Evolutionary conservation across 2,329 filamentous ascomycete genomes (phyloP), one percentile per base, ranked within the genome.

Genomic region (Penicillium brasilianum): DNA sequence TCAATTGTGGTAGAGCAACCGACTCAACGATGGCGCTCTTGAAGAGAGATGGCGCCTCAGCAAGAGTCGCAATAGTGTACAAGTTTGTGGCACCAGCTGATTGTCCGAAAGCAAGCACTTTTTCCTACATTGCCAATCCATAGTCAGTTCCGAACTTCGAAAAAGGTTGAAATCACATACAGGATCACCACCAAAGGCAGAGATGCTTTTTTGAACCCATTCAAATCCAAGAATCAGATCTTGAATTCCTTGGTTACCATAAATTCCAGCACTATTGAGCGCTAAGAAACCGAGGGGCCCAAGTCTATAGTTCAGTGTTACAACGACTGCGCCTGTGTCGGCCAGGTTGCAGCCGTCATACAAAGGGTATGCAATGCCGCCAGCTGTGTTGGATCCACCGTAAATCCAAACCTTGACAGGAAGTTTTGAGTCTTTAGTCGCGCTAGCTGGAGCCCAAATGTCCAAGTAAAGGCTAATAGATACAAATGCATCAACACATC

Each of bases 61-160:
- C 57, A 28, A 67, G 64, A 60, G 62, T 59, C 0, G 55, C 59
- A 28, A 67, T 49, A 14, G 53, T 57, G 34, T 48, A 68, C 1
- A 58, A 59, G 14, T 67, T 55, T 49, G 55, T 55, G 11, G 63
- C 71, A 25, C 71, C 71, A 4, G 71, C 66, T 9, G 70, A 72
- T 54, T 75, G 68, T 7, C 73, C 73, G 30, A 71, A 71, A 2
- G 71, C 58, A 16, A 66, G 64, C 16, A 74, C 68, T 16, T 71
- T 68, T 39, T 62, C 48, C 64, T 61, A 18, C 16, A 39, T 39
- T 39, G 37, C 3, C 37, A 39, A 39, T 18, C 37, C 37, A 36
- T 34, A n/a, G 18, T 39, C 18, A 39, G 37, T 18, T 18, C 4
- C 18, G 7, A 39, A 39, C 37, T 39, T 39, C 37, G 37, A 39